Evolutionary conservation across 768 basidiomycete species (phyloP).

Genomic region (Coprinellus micaceus): DNA sequence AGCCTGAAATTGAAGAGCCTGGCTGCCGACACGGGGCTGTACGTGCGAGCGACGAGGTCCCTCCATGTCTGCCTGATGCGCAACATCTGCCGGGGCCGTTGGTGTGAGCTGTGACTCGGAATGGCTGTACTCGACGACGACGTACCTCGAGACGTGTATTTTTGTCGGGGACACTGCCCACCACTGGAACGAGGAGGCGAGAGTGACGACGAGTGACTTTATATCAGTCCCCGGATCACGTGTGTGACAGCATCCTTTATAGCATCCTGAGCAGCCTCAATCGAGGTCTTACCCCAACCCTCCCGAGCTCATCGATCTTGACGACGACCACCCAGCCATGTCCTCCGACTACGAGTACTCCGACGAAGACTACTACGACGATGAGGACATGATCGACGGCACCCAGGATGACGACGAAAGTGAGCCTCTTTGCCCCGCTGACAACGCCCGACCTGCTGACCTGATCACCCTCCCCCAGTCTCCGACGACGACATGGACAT

Average conservation of each 20-base stretch:
- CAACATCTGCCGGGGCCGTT: not conserved
- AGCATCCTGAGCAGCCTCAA: not conserved
- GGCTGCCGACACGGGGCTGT: not conserved
- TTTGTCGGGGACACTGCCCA: not conserved
- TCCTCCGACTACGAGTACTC: slow-evolving; percentile 69
- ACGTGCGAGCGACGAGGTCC: not conserved
- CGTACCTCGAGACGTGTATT: not conserved
- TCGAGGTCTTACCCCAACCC: slow-evolving; percentile 9
- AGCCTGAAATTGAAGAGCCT: too few relatives aligned
- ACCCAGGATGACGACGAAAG: slow-evolving; percentile 50
- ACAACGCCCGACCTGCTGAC: not conserved
- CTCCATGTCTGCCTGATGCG: slow-evolving; percentile 6
- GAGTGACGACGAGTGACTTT: not conserved
- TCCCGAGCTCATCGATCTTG: slow-evolving; percentile 23
- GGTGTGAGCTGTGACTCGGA: slow-evolving; percentile 6
- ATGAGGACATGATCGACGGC: slow-evolving; percentile 69
- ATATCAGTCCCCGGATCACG: slow-evolving; percentile 3
- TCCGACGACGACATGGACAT: slow-evolving; percentile 58
- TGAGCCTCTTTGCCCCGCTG: slow-evolving; percentile 22
- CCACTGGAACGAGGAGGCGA: too few relatives aligned
- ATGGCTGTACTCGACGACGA: not conserved
- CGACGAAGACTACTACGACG: slow-evolving; percentile 70
- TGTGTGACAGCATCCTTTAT: not conserved
- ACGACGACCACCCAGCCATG: slow-evolving; percentile 24
- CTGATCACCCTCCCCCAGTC: slow-evolving; percentile 5